A percentile compares a stretch with the other conserved stretches of the same genome.
Evolutionary conservation across 345 rosid species (phyloP).

Genomic region (Eucalyptus decipiens): DNA sequence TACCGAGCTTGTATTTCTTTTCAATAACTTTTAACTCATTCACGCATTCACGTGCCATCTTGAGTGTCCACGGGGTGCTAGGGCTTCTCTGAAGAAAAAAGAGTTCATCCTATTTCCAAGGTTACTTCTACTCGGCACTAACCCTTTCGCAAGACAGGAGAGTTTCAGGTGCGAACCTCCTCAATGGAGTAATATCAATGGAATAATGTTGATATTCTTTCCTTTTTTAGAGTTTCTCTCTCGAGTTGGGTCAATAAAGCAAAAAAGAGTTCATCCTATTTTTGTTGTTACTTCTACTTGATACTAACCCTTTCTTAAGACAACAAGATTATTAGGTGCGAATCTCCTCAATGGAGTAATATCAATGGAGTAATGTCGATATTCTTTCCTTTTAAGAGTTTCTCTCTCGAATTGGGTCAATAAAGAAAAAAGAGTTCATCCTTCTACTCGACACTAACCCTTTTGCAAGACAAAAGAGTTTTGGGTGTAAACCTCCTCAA

Average conservation of each 20-base stretch:
- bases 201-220: neutral
- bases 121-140: neutral
- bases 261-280: neutral
- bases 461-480: neutral
- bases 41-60: neutral
- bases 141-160: neutral
- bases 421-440: neutral
- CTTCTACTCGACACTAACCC: neutral
- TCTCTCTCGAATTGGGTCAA: neutral
- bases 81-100: neutral
- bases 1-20: neutral
- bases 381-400: neutral
- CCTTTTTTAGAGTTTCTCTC: neutral
- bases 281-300: neutral
- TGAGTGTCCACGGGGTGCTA: neutral
- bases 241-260: neutral
- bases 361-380: neutral
- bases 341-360: neutral
- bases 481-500: neutral
- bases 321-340: neutral
- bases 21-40: neutral
- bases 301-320: neutral
- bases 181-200: neutral
- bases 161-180: neutral
- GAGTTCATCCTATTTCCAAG: neutral